Evolutionary conservation across 1,284 basidiomycete species (phyloP).

Genomic region (Ganoderma sp.): DNA sequence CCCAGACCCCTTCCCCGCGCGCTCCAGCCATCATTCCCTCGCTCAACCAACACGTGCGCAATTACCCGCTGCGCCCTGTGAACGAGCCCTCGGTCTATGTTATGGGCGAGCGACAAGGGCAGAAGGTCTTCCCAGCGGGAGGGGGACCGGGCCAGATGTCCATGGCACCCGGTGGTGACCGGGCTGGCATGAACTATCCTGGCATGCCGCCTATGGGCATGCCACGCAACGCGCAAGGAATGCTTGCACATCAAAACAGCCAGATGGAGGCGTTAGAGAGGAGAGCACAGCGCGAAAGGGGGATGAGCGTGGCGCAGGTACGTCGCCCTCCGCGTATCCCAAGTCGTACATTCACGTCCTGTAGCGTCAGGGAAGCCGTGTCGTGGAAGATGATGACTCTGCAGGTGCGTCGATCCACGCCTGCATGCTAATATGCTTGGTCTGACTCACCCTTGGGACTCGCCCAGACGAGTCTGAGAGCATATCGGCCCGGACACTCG

Average conservation of each 20-base stretch:
- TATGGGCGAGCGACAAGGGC: slow-evolving; percentile 68
- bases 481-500: slow-evolving; percentile 73
- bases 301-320: slow-evolving; percentile 39
- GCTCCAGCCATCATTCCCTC: slow-evolving; percentile 60
- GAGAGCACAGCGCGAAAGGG: slow-evolving; percentile 54
- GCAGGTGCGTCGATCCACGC: slow-evolving; percentile 52
- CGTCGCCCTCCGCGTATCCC: slow-evolving; percentile 9
- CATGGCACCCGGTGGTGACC: slow-evolving; percentile 21
- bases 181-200: slow-evolving; percentile 18
- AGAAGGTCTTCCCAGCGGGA: slow-evolving; percentile 55
- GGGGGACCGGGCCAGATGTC: slow-evolving; percentile 21
- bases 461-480: slow-evolving; percentile 67
- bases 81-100: slow-evolving; percentile 72
- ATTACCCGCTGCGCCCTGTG: slow-evolving; percentile 68
- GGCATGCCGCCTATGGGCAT: slow-evolving; percentile 23
- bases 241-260: slow-evolving; percentile 72
- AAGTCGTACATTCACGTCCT: background rate
- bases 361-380: slow-evolving; percentile 37
- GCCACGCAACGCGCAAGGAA: slow-evolving; percentile 55
- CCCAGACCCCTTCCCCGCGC: slow-evolving; percentile 10
- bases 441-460: too few relatives aligned
- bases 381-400: slow-evolving; percentile 70
- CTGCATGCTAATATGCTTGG: background rate
- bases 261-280: slow-evolving; percentile 72
- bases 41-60: slow-evolving; percentile 64